Evolutionary conservation across 768 basidiomycete genomes (phyloP).

Genomic region (Rhizopogon sp.): DNA sequence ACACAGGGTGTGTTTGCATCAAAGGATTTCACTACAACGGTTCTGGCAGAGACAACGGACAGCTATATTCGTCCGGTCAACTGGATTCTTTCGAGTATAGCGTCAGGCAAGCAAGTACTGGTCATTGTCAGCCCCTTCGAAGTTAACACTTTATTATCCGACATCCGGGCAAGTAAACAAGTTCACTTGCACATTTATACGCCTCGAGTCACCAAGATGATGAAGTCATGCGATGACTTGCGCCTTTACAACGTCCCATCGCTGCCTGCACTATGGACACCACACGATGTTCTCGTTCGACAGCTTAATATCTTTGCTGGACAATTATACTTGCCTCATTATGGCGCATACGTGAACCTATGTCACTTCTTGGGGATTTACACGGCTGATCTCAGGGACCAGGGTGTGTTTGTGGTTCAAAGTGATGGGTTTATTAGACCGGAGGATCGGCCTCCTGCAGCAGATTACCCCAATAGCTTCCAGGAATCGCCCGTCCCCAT

Average conservation of each 20-base stretch:
- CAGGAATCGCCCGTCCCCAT: slow-evolving; percentile 29
- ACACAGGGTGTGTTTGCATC: slow-evolving; percentile 9
- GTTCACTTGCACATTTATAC: slow-evolving; percentile 40
- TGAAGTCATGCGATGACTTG: slow-evolving; percentile 33
- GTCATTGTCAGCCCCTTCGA: slow-evolving; percentile 39
- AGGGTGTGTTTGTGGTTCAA: slow-evolving; percentile 32
- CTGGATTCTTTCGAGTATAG: slow-evolving; percentile 37
- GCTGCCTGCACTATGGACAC: slow-evolving; percentile 12
- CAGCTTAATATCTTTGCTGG: slow-evolving; percentile 43
- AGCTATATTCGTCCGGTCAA: slow-evolving; percentile 35
- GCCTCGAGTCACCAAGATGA: slow-evolving; percentile 28
- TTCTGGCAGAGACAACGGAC: no score
- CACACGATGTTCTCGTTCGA: slow-evolving; percentile 9
- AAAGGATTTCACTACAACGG: slow-evolving; percentile 14
- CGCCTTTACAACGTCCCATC: slow-evolving; percentile 16
- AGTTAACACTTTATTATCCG: slow-evolving; percentile 31
- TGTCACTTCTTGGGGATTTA: slow-evolving; percentile 34
- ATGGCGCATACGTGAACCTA: slow-evolving; percentile 26
- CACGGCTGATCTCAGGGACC: slow-evolving; percentile 39
- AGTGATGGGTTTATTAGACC: slow-evolving; percentile 18
- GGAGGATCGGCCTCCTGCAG: background rate
- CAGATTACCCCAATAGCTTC: slow-evolving; percentile 21
- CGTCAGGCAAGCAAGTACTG: slow-evolving; percentile 27
- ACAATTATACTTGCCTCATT: slow-evolving; percentile 35
- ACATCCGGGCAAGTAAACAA: slow-evolving; percentile 24